Conservation (phyloP, 306 rosid genomes). For the Cicer judaicum region DNA sequence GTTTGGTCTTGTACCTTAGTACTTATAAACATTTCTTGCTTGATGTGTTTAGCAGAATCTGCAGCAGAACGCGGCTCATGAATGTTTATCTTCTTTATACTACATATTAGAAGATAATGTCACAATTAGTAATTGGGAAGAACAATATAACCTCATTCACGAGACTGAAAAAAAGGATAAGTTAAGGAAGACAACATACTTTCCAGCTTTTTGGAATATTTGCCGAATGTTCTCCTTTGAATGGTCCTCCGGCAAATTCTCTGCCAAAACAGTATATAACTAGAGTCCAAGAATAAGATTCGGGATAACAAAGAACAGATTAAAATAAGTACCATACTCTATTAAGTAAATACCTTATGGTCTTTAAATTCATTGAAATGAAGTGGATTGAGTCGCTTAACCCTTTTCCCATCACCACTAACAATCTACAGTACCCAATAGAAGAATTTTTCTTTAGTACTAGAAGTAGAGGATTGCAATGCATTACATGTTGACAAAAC, state of each 20-base stretch:
- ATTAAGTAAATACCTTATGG: constrained; percentile 66
- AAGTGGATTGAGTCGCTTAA: constrained; percentile 80
- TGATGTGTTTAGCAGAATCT: constrained; percentile 60
- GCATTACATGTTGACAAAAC: constrained; percentile 32
- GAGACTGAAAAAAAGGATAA: constrained; percentile 30
- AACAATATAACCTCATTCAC: constrained; percentile 27
- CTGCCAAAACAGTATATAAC: constrained; percentile 93
- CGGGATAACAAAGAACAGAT: constrained; percentile 30
- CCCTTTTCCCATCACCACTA: constrained; percentile 79
- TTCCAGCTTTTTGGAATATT: constrained; percentile 87
- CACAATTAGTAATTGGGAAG: constrained; percentile 35
- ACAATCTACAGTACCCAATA: constrained; percentile 63
- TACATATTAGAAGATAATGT: constrained; percentile 47
- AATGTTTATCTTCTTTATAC: constrained; percentile 69
- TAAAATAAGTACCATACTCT: constrained; percentile 29
- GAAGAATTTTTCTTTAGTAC: constrained; percentile 29
- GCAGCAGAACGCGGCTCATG: constrained; percentile 62
- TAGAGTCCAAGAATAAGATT: constrained; percentile 61
- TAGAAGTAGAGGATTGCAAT: constrained; percentile 41
- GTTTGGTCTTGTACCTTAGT: constrained; percentile 59
- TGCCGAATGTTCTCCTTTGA: constrained; percentile 72
- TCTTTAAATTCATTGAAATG: constrained; percentile 61
- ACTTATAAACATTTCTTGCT: constrained; percentile 62
- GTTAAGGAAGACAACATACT: constrained; percentile 53
- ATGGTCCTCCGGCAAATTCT: constrained; percentile 89